These are phyloP conservation scores for Rhododendron williamsianum DNA, from an alignment of 148 eudicot genomes.

Conservation along the genomic window DNA sequence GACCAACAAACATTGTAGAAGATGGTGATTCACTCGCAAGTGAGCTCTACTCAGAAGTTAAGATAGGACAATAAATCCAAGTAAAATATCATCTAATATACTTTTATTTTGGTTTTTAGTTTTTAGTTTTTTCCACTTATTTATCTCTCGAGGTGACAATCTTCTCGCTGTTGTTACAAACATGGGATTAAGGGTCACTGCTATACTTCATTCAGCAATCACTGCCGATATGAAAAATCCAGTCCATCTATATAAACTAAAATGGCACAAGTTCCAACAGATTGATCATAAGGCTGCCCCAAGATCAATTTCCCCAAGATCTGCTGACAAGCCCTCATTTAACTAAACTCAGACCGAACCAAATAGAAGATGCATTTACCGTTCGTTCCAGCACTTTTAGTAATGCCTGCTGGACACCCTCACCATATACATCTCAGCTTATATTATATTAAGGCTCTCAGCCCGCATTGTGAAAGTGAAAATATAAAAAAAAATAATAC, in stretches of 20 bases:
- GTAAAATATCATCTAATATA: background rate
- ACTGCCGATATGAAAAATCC: background rate
- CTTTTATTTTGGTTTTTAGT: too few relatives aligned
- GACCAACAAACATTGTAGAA: background rate
- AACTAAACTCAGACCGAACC: background rate
- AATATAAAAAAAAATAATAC: background rate
- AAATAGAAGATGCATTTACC: slow-evolving; percentile 34
- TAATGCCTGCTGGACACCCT: slow-evolving; percentile 34
- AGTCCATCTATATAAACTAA: background rate
- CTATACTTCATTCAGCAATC: background rate
- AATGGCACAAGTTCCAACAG: too few relatives aligned
- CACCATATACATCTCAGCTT: slow-evolving; percentile 80
- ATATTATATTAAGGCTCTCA: slow-evolving; percentile 78
- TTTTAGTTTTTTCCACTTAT: too few relatives aligned
- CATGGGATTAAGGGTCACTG: background rate
- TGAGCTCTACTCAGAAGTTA: background rate
- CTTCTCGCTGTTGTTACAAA: too few relatives aligned
- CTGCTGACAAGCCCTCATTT: background rate
- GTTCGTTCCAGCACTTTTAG: slow-evolving; percentile 98
- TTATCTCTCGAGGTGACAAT: too few relatives aligned
- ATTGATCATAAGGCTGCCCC: background rate
- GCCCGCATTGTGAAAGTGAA: slow-evolving; percentile 43
- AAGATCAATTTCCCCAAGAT: background rate
- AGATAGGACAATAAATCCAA: background rate
- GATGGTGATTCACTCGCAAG: background rate